These are phyloP conservation scores for Kluyveromyces nonfermentans DNA, from an alignment of 805 yeast species.

Conservation along the genomic window DNA sequence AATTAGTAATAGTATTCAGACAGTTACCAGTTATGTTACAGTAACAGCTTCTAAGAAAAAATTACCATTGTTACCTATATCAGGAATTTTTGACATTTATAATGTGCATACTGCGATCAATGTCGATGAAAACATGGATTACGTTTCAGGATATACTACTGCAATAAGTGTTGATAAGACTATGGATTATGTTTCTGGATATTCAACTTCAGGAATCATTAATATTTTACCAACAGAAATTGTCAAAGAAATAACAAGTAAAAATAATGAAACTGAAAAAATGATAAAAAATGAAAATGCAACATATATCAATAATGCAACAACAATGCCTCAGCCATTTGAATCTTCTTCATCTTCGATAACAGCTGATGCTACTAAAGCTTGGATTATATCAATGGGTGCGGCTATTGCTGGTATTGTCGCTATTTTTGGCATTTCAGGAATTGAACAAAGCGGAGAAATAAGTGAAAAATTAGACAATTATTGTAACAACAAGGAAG, in stretches of 20 bases:
- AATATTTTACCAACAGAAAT: neutral
- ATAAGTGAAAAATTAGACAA: neutral
- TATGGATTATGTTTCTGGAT: neutral
- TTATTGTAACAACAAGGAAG: no score
- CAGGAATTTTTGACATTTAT: neutral
- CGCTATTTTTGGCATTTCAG: neutral
- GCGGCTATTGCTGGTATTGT: constrained; percentile 1
- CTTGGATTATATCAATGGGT: constrained; percentile 1
- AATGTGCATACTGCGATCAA: neutral
- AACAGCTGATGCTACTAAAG: constrained; percentile 1
- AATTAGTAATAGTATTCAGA: constrained; percentile 4
- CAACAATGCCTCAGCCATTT: neutral
- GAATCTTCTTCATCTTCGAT: constrained; percentile 1
- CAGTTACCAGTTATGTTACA: constrained; percentile 7
- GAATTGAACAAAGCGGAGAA: neutral
- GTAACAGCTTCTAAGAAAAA: constrained; percentile 7
- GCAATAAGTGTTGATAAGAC: neutral
- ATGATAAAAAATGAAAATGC: neutral
- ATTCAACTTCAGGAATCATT: neutral
- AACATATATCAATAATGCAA: neutral
- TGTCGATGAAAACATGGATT: neutral
- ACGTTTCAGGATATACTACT: constrained; percentile 1
- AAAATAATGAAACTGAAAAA: neutral
- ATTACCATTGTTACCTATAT: neutral
- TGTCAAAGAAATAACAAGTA: neutral